Base-by-base conservation (phyloP, 2,329 filamentous ascomycete species). In the Botrytis paeoniae region DNA sequence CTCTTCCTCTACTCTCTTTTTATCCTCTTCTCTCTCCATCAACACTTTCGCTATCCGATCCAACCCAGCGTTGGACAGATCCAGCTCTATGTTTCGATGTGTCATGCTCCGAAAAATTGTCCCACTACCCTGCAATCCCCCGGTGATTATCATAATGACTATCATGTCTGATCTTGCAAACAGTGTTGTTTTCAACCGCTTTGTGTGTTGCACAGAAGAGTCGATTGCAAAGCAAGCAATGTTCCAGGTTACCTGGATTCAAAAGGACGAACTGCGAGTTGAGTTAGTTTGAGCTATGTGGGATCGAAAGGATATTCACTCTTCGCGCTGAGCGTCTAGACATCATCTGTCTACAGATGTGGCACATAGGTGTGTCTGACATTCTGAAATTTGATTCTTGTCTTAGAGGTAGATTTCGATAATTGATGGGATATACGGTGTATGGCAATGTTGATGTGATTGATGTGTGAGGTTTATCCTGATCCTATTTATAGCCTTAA, bases 41-140 rank as follows among this genome's bases (percentile, higher is more conserved):
- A 25, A 0, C 4, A n/a, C 0, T 25, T 51, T n/a, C 22, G 0
- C 1, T 14, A 3, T 0, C 3, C 0, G 4, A 51, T 14, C 10
- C 25, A 54, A 54, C 3, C 3, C 48, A n/a, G 25, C 48, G 0
- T n/a, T 54, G 12, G 48, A n/a, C 25, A 12, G 48, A 54, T 29
- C 48, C 25, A n/a, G 16, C 12, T n/a, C 48, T 16, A n/a, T 54
- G 10, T n/a, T 54, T n/a, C 25, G 25, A 54, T 54, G 48, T n/a
- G 8, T 14, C n/a, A 54, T 54, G n/a, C 16, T 54, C 29, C 51
- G 51, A 54, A 54, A 18, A 18, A 54, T 54, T 3, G n/a, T 29
- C n/a, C 51, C 51, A 25, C 12, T 54, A 29, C 6, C 25, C 5
- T 54, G 51, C 0, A 29, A 16, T 3, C 6, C 0, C 0, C 9